Evolutionary conservation across 768 basidiomycete genomes (phyloP), one percentile per base, ranked within the genome.

Genomic region (Leccinellum luteum): DNA sequence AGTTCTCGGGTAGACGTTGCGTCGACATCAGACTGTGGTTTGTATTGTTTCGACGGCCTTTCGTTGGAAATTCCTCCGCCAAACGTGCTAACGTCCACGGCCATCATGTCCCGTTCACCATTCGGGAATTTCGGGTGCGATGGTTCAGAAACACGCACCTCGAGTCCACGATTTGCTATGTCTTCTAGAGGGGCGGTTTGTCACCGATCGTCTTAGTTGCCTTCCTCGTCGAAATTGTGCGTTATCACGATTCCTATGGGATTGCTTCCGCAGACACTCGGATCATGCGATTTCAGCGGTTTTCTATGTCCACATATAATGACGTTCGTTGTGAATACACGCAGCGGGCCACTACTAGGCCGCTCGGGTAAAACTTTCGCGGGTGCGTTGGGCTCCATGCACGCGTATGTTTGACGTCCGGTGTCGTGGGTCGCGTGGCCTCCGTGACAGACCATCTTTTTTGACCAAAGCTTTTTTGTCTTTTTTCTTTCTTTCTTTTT

Each of bases 331-430:
- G 41, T 43, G 12, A 43, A 43, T 5, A 32, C 32, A 32, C 32
- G 32, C 13, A 32, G 4, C n/a, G 41, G 12, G 12, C 19, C 32
- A 34, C 19, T 15, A 43, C 19, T 15, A 43, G 19, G 19, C 12
- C 51, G 43, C 53, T 51, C 48, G 32, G 34, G 23, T 38, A 51
- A 57, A 66, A 69, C 58, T 58, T 69, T 67, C 66, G 66, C 66
- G 66, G 66, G 45, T 67, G 52, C 25, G 19, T 21, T 17, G 21
- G 56, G 31, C 58, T 59, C 55, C 59, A 58, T 60, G 10, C 38
- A 9, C 38, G 12, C 41, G 41, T 7, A 41, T 43, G 48, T 52
- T 64, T 59, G 56, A 52, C 27, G 48, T 55, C 43, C 54, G 64
- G 55, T 48, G 51, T 45, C 28, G 44, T 48, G 49, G 21, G 59